These are phyloP conservation scores for Magnaporthales sp. DNA, from an alignment of 2,329 filamentous ascomycete species.

Conservation along the genomic window DNA sequence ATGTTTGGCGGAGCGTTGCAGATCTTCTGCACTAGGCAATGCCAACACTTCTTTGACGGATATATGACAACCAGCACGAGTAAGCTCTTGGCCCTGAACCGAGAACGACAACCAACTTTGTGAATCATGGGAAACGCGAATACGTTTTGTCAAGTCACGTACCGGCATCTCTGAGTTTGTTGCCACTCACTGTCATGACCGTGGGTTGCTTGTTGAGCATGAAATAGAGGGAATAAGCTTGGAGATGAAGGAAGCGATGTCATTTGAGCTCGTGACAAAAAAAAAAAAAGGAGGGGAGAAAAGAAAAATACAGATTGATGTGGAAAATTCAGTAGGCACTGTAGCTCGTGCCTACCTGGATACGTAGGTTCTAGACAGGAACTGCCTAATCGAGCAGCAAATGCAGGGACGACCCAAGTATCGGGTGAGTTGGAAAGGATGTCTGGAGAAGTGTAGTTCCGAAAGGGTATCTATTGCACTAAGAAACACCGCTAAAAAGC, in stretches of 20 bases:
- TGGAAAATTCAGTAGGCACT: no score
- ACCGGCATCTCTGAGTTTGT: not conserved
- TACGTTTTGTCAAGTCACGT: not conserved
- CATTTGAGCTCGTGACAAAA: no score
- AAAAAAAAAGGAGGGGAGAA: no score
- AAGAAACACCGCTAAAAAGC: no score
- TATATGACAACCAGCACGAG: not conserved
- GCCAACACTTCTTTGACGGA: not conserved
- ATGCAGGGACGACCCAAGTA: not conserved
- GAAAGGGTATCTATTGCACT: no score
- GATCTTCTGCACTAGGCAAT: not conserved
- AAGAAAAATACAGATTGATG: no score
- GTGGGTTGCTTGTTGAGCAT: no score
- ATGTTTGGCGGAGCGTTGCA: not conserved
- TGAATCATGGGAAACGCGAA: not conserved
- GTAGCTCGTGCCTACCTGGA: no score
- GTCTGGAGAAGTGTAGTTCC: no score
- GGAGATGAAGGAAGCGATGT: no score
- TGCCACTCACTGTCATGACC: not conserved
- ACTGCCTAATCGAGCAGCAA: not conserved
- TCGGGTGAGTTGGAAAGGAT: not conserved
- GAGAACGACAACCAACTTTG: not conserved
- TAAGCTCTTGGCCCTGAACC: not conserved
- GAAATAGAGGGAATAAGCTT: no score
- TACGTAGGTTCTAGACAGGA: not conserved